Base-by-base conservation (phyloP, 192 early-diverging fungal genomes). In the Coemansia sp. region DNA sequence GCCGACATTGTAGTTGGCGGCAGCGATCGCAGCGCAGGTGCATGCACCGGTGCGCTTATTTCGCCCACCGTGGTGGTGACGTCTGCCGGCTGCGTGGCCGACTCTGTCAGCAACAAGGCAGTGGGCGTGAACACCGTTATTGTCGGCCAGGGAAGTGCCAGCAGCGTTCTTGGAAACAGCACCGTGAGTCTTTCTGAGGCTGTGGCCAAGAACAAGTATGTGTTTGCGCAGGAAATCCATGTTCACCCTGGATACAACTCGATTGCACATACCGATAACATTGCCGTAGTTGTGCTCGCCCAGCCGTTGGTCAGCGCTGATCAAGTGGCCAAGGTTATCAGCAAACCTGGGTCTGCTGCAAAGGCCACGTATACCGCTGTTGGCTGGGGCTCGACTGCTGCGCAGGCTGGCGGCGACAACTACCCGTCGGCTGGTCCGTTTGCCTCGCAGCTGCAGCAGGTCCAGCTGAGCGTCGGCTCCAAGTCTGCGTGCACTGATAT, bases 161-260 rank as follows among this genome's bases (percentile, higher is more conserved):
- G 52, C 30, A 45, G 29, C 12, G 32, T 64, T 7, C 29, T 81
- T 50, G 64, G 60, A 52, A 63, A 45, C 29, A 38, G n/a, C 36
- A 48, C 68, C 17, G 61, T 68, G 29, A 48, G 67, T 34, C 54
- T 71, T 28, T 33, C 49, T 28, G 45, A 72, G 60, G 63, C 63
- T 0, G 54, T 54, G 1, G 62, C 45, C 12, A 62, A 61, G 42
- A 34, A 25, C 28, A 72, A 72, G 31, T 81, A 81, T 54, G 63
- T 50, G 28, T 61, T 28, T n/a, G 66, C 73, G 10, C 28, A 63
- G 59, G 33, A 69, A n/a, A 57, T 81, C 20, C 51, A 57, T 1
- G 59, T 71, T 28, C 78, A 81, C 12, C 78, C 78, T 3, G 78
- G 78, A 11, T 81, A 72, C 63, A 72, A 75, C 66, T 81, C 78